Evolutionary conservation across 2,329 filamentous ascomycete species (phyloP).

Genomic region (Ascochyta pisi): DNA sequence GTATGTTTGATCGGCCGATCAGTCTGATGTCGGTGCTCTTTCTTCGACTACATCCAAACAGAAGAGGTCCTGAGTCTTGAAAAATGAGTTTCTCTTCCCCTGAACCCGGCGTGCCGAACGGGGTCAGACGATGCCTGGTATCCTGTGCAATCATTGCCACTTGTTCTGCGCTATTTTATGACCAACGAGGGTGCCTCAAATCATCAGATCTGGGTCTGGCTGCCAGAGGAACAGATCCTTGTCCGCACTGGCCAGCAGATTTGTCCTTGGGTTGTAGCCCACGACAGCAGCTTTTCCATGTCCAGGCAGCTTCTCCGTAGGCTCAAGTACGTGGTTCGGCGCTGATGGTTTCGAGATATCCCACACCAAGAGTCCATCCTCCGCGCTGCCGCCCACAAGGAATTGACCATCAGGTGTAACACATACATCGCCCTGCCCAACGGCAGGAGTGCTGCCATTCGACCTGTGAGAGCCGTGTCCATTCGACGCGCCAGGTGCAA

Average conservation of each 20-base stretch:
- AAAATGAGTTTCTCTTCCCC: background rate
- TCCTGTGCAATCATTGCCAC: background rate
- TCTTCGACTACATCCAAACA: background rate
- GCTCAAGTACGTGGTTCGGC: slow-evolving; percentile 67
- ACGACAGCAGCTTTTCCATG: slow-evolving; percentile 72
- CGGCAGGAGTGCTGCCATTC: slow-evolving; percentile 38
- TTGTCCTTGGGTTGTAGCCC: slow-evolving; percentile 89
- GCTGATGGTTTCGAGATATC: slow-evolving; percentile 66
- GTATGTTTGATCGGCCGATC: background rate
- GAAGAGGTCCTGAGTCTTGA: background rate
- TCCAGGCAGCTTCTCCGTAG: slow-evolving; percentile 69
- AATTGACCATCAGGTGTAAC: slow-evolving; percentile 90
- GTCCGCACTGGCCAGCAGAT: slow-evolving; percentile 89
- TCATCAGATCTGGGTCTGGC: slow-evolving; percentile 54
- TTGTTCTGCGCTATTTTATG: background rate
- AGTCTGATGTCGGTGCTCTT: background rate
- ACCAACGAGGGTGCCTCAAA: slow-evolving; percentile 23
- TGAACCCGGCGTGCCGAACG: background rate
- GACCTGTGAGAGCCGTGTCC: slow-evolving; percentile 59
- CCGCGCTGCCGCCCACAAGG: slow-evolving; percentile 78
- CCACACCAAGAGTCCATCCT: slow-evolving; percentile 82
- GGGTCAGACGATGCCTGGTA: background rate
- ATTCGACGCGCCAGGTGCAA: slow-evolving; percentile 52
- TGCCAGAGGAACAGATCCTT: slow-evolving; percentile 68
- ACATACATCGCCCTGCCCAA: slow-evolving; percentile 76